These are phyloP conservation scores for Penicillium sp. DNA, from an alignment of 2,329 filamentous ascomycete genomes.

Conservation along the genomic window DNA sequence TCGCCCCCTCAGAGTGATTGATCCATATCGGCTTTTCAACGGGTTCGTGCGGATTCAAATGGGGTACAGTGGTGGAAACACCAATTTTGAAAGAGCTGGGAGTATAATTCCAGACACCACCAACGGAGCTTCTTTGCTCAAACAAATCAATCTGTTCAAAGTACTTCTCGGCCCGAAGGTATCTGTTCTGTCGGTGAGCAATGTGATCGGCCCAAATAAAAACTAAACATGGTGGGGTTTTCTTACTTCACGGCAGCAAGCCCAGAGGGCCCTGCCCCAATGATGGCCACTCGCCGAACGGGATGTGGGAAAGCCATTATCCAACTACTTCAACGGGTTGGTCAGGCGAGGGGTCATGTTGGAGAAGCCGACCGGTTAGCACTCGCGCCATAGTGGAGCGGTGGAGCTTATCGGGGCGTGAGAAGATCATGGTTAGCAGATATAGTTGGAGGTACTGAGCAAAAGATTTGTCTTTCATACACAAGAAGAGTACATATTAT, in stretches of 20 bases:
- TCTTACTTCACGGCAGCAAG: constrained; percentile 70
- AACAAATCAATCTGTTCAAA: constrained; percentile 74
- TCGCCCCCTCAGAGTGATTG: constrained; percentile 18
- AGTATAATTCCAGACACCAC: constrained; percentile 85
- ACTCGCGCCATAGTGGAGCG: constrained; percentile 22
- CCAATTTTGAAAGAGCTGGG: constrained; percentile 49
- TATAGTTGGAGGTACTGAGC: not conserved
- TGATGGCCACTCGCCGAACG: constrained; percentile 62
- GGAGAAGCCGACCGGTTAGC: constrained; percentile 1
- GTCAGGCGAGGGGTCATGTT: not conserved
- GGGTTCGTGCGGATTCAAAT: constrained; percentile 62
- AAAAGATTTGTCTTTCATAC: not conserved
- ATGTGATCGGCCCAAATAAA: not conserved
- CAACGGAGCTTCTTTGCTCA: constrained; percentile 75
- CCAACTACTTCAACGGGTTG: not conserved
- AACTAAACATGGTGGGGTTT: not conserved
- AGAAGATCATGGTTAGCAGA: not conserved
- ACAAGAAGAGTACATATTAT: not conserved
- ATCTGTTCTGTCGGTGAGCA: constrained; percentile 46
- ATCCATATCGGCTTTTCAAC: constrained; percentile 63
- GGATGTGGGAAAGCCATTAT: constrained; percentile 20
- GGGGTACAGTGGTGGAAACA: constrained; percentile 57
- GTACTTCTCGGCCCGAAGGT: constrained; percentile 68
- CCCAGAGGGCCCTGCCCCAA: constrained; percentile 81
- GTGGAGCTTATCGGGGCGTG: constrained; percentile 6